Conservation (phyloP, 2,329 filamentous ascomycete species). For the Fusarium succisae region DNA sequence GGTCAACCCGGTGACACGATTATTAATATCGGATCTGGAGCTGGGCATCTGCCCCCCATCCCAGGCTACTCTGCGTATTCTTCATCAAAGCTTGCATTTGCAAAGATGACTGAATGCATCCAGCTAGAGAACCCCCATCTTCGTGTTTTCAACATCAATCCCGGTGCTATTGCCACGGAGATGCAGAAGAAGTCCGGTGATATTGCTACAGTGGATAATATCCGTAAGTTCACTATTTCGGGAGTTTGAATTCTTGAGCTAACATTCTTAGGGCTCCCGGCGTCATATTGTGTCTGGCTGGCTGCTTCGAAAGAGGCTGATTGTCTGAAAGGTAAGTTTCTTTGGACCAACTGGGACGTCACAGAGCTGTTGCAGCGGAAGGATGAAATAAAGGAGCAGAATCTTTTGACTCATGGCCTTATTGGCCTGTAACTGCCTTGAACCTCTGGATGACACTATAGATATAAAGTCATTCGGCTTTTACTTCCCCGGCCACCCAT, state of each 20-base stretch:
- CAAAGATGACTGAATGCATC: neutral
- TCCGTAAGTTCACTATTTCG: neutral
- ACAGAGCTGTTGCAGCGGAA: neutral
- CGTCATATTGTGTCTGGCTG: conserved; percentile 5
- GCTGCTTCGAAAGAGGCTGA: neutral
- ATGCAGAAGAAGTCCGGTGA: neutral
- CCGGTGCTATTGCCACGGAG: neutral
- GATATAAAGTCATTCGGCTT: neutral
- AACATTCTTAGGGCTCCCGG: neutral
- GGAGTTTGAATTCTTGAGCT: fast-evolving
- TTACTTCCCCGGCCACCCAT: fast-evolving
- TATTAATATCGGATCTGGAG: conserved; percentile 1
- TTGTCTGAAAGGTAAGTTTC: neutral
- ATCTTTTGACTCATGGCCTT: neutral
- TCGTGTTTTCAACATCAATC: neutral
- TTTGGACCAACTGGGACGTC: conserved; percentile 7
- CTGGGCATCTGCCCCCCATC: neutral
- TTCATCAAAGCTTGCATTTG: neutral
- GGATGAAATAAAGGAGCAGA: neutral
- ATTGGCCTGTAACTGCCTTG: neutral
- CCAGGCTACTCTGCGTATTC: conserved; percentile 1
- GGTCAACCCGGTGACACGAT: neutral
- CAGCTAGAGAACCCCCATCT: neutral
- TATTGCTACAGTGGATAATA: neutral
- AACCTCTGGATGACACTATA: neutral